Evolutionary conservation across 164 flowering plant genomes (phyloP), one percentile per base, ranked within the genome.

Genomic region (Dillenia suffruticosa): DNA sequence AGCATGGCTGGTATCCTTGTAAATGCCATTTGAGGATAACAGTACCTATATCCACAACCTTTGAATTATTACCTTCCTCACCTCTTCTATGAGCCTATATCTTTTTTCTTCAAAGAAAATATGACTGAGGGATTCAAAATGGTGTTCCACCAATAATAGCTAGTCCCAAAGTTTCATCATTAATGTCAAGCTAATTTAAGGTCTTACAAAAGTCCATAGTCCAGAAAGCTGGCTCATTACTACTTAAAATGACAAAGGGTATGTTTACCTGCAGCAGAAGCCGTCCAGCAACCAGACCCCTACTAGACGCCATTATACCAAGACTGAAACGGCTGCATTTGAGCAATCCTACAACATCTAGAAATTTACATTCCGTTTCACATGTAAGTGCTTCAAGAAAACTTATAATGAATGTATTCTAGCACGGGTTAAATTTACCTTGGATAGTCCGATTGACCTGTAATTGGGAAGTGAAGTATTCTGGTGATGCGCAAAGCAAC

Each of bases 241-340:
- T 32, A 0, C 40, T 32, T 32, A 54, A 48, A 9, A 51, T 10
- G 58, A 19, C 24, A 22, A 40, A 56, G 19, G 0, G 45, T 12
- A 52, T 4, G n/a, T 13, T 14, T 76, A 65, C 97, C 82, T 85
- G 88, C 51, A 92, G 71, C 77, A 77, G 61, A 59, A 95, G 66
- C 50, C 99, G 89, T 24, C 99, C 99, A 50, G 75, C 87, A 46
- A 95, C 72, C 43, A 77, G 70, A 26, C 99, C 99, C 72, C 97
- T 80, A 76, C 92, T 85, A 17, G 99, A 89, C 22, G 99, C 96
- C 91, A 95, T 90, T 65, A 95, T 88, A 56, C 99, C 97, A 66
- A 95, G 96, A 76, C 99, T 90, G 63, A 72, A 84, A 40, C 98
- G 77, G 67, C 91, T 90, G 75, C 99, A 95, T 5, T 78, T 83